Evolutionary conservation across 1,284 basidiomycete genomes (phyloP).

Genomic region (Cutaneotrichosporon arboriforme): DNA sequence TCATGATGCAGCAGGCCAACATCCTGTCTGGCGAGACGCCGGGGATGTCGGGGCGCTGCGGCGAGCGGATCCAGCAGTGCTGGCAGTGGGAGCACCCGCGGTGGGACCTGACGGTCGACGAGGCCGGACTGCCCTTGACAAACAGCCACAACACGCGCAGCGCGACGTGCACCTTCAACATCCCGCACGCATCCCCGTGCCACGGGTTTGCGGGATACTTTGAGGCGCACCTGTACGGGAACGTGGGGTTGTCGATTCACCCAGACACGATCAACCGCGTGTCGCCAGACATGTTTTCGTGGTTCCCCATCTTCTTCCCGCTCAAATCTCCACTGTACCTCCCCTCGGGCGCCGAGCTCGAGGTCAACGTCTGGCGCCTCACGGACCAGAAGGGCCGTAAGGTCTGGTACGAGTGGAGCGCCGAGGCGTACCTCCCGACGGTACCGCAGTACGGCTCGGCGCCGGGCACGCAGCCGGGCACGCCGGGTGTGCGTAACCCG

Average conservation of each 20-base stretch:
- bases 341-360: slow-evolving; percentile 83
- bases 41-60: slow-evolving; percentile 59
- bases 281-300: slow-evolving; percentile 93
- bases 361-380: slow-evolving; percentile 90
- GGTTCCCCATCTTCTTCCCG: slow-evolving; percentile 98
- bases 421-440: slow-evolving; percentile 74
- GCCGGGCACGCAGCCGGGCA: slow-evolving; percentile 2
- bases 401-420: slow-evolving; percentile 99
- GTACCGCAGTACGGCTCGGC: slow-evolving; percentile 4
- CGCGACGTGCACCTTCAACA: slow-evolving; percentile 76
- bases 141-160: slow-evolving; percentile 84
- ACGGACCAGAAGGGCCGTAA: slow-evolving; percentile 62
- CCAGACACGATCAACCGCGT: slow-evolving; percentile 76
- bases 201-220: slow-evolving; percentile 99
- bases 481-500: slow-evolving; percentile 1
- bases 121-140: slow-evolving; percentile 68
- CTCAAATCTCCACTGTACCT: slow-evolving; percentile 90
- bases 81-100: slow-evolving; percentile 97
- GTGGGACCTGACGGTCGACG: slow-evolving; percentile 66
- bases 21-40: slow-evolving; percentile 66
- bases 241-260: slow-evolving; percentile 87
- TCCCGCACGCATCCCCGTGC: slow-evolving; percentile 88
- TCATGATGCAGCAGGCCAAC: slow-evolving; percentile 92
- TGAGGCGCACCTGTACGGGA: slow-evolving; percentile 85
- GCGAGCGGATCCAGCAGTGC: slow-evolving; percentile 82